Evolutionary conservation across 352 stramenopile genomes (phyloP), one percentile per base, ranked within the genome.

Genomic region (Phytopythium sindhum): DNA sequence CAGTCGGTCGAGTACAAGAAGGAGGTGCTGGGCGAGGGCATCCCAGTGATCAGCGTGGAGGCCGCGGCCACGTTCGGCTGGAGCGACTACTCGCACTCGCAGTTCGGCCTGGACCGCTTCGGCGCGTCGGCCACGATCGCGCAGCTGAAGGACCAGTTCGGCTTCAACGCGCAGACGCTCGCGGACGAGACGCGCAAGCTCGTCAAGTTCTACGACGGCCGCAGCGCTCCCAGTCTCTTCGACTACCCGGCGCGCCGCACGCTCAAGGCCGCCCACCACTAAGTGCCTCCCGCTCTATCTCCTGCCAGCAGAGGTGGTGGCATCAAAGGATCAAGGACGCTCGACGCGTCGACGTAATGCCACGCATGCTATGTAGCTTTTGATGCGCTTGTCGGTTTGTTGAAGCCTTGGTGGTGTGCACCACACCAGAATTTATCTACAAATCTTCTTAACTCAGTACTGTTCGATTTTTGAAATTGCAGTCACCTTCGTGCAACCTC

Each of bases 1-100:
- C 96, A 99, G 86, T 79, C 86, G 48, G 69, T 92, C 57, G 87
- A 95, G 65, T 99, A 99, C 84, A 97, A 99, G 87, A 90, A 91
- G 64, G 71, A 80, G 55, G 80, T 99, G n/a, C 80, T 99, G 9
- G 89, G 91, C 24, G 96, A 98, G 69, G 88, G 95, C 71, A 86
- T 98, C 62, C 97, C 97, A 9, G 86, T 97, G 4, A 77, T 99
- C 63, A 96, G 89, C 64, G 93, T 99, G 21, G 98, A 99, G 73
- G 98, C 98, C 44, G 89, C 90, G 17, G 72, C 88, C 26, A 93
- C 89, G 28, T 89, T 97, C 68, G 97, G 97, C 70, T 99, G 97
- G 97, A 80, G 89, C 74, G 91, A 96, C 65, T 99, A 98, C 80
- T 95, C 91, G 63, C 97, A 99, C 84, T 76, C 88, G 53, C 93